phyloP scores from a whole-genome alignment of 768 basidiomycete genomes.

The Paxillus rubicundulus region DNA sequence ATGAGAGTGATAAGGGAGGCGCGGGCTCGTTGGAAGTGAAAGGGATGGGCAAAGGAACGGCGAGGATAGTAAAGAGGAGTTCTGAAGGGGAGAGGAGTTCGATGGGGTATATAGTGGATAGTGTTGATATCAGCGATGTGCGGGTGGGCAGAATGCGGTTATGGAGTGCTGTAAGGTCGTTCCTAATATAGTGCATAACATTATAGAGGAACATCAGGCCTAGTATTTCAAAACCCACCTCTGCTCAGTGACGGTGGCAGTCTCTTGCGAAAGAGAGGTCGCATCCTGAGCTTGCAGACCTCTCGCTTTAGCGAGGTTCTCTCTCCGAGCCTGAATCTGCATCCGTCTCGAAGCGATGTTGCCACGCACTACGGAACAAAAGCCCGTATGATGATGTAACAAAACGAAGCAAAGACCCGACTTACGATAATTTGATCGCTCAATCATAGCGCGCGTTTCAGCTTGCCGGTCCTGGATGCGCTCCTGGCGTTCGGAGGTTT shows the following conservation, averaged over 20 bases:
- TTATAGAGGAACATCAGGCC: slow-evolving; percentile 6
- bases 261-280: slow-evolving; percentile 22
- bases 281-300: slow-evolving; percentile 36
- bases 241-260: slow-evolving; percentile 37
- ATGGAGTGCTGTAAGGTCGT: slow-evolving; percentile 44
- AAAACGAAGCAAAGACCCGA: slow-evolving; percentile 22
- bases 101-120: slow-evolving; percentile 85
- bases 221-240: slow-evolving; percentile 29
- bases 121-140: slow-evolving; percentile 62
- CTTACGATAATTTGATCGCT: slow-evolving; percentile 48
- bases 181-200: slow-evolving; percentile 37
- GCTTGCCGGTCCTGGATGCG: slow-evolving; percentile 50
- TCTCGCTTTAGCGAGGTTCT: slow-evolving; percentile 43
- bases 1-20: slow-evolving; percentile 68
- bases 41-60: slow-evolving; percentile 90
- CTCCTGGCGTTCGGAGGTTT: slow-evolving; percentile 63
- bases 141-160: slow-evolving; percentile 51
- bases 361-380: slow-evolving; percentile 37
- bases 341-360: slow-evolving; percentile 44
- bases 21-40: slow-evolving; percentile 70
- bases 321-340: slow-evolving; percentile 45
- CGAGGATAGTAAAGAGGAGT: slow-evolving; percentile 85
- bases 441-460: slow-evolving; percentile 41
- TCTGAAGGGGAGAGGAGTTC: slow-evolving; percentile 80
- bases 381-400: slow-evolving; percentile 10